Percentiles rank a stretch among this genome's conserved stretches.
Conservation (phyloP, 352 stramenopile species). For the Elongisporangium undulatum region DNA sequence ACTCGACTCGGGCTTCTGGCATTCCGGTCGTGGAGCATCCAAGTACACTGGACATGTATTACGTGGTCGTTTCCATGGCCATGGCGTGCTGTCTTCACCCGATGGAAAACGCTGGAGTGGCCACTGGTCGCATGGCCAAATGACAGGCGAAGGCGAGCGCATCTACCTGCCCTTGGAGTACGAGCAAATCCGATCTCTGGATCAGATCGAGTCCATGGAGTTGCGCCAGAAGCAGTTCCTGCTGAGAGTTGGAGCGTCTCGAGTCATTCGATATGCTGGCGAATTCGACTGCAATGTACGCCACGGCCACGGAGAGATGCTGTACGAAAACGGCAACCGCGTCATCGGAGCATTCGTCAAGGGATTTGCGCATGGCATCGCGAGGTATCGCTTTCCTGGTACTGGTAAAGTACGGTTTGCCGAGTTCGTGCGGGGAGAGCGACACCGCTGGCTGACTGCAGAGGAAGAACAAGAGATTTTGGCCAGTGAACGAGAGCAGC, state of each 20-base stretch:
- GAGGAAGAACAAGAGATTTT: slow-evolving; percentile 31
- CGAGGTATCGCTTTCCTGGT: slow-evolving; percentile 29
- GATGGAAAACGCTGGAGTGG: slow-evolving; percentile 56
- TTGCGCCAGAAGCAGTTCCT: slow-evolving; percentile 14
- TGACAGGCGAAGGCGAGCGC: slow-evolving; percentile 40
- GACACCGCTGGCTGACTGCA: slow-evolving; percentile 39
- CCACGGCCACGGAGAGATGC: slow-evolving; percentile 37
- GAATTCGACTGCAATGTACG: slow-evolving; percentile 39
- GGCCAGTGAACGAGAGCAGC: background rate
- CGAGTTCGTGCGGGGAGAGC: slow-evolving; percentile 29
- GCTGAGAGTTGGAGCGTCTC: slow-evolving; percentile 34
- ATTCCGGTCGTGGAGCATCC: slow-evolving; percentile 42
- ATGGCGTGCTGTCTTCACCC: slow-evolving; percentile 41
- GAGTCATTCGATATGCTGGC: slow-evolving; percentile 49
- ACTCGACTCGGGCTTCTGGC: slow-evolving; percentile 45
- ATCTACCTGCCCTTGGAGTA: slow-evolving; percentile 50
- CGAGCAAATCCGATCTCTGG: slow-evolving; percentile 28
- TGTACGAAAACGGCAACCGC: slow-evolving; percentile 57
- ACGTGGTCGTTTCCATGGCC: slow-evolving; percentile 60
- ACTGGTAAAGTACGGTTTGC: slow-evolving; percentile 27
- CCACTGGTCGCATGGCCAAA: slow-evolving; percentile 39
- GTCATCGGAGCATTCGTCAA: slow-evolving; percentile 36
- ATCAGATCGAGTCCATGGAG: slow-evolving; percentile 29
- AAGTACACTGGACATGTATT: slow-evolving; percentile 52
- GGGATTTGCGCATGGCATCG: slow-evolving; percentile 43